phyloP scores from a whole-genome alignment of 2,329 filamentous ascomycete species.

The Bipolaris victoriae region DNA sequence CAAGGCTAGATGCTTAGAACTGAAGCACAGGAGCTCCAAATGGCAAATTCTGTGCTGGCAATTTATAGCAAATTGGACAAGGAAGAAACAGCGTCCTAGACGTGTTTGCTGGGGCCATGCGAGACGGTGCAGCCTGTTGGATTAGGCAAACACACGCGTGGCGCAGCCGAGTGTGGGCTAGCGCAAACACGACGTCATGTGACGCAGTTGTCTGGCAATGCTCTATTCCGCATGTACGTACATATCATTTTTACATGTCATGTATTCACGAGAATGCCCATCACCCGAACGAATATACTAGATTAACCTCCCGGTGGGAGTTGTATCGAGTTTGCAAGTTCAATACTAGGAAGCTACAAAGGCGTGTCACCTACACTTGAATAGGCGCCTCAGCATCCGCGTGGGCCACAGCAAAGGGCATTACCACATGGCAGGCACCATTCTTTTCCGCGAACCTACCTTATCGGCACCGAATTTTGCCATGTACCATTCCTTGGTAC shows the following conservation, averaged over 20 bases:
- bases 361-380: background rate
- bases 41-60: background rate
- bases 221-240: background rate
- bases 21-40: background rate
- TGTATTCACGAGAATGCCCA: background rate
- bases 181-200: slow-evolving; percentile 5
- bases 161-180: slow-evolving; percentile 1
- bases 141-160: slow-evolving; percentile 13
- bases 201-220: slow-evolving; percentile 1
- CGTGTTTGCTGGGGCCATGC: slow-evolving; percentile 1
- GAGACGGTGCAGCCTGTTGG: slow-evolving; percentile 8
- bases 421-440: slow-evolving; percentile 45
- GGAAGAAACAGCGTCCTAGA: background rate
- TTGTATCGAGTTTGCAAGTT: background rate
- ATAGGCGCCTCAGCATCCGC: background rate
- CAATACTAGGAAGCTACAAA: background rate
- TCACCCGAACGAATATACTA: background rate
- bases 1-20: background rate
- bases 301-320: background rate
- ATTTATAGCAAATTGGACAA: background rate
- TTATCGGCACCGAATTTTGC: slow-evolving; percentile 41
- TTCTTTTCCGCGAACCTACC: slow-evolving; percentile 37
- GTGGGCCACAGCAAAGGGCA: background rate
- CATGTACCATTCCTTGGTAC: slow-evolving; percentile 68
- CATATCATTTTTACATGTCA: background rate